Evolutionary conservation across 202 grass and related monocot species (phyloP).

Genomic region (Brachypodium distachyon): DNA sequence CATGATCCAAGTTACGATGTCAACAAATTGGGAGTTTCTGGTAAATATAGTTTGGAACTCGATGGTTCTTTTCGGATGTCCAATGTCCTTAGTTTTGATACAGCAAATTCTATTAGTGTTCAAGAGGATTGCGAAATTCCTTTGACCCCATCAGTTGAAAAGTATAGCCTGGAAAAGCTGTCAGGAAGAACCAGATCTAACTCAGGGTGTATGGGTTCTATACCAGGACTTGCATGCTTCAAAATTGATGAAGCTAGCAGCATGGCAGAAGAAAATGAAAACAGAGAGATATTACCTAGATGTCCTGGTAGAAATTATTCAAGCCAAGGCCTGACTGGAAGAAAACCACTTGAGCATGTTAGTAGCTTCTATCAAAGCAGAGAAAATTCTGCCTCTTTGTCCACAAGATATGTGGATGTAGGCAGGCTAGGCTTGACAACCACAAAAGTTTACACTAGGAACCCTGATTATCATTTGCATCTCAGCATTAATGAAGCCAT

Average conservation of each 20-base stretch:
- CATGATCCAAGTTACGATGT: conserved; percentile 17
- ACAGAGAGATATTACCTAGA: neutral
- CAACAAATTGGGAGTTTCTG: neutral
- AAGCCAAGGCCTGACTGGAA: neutral
- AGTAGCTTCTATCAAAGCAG: conserved; percentile 28
- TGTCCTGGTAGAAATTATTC: neutral
- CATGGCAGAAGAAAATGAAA: conserved; percentile 11
- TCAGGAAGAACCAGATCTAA: conserved; percentile 24
- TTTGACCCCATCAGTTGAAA: conserved; percentile 37
- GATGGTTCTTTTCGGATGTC: conserved; percentile 24
- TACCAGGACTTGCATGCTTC: conserved; percentile 48
- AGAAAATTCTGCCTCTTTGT: conserved; percentile 17
- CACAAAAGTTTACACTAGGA: neutral
- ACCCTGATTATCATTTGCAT: neutral
- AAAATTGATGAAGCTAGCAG: conserved; percentile 56
- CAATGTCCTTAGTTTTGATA: neutral
- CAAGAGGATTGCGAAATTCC: conserved; percentile 22
- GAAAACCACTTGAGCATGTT: conserved; percentile 25
- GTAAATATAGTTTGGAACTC: conserved; percentile 22
- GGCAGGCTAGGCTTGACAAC: neutral
- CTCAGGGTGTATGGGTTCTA: conserved; percentile 28
- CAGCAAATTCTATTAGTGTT: conserved; percentile 6
- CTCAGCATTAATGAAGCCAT: conserved; percentile 19
- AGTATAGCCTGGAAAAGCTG: conserved; percentile 31
- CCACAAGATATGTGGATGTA: conserved; percentile 17